Evolutionary conservation across 495 filamentous ascomycete genomes (phyloP).

Genomic region (Aspergillus heteromorphus): DNA sequence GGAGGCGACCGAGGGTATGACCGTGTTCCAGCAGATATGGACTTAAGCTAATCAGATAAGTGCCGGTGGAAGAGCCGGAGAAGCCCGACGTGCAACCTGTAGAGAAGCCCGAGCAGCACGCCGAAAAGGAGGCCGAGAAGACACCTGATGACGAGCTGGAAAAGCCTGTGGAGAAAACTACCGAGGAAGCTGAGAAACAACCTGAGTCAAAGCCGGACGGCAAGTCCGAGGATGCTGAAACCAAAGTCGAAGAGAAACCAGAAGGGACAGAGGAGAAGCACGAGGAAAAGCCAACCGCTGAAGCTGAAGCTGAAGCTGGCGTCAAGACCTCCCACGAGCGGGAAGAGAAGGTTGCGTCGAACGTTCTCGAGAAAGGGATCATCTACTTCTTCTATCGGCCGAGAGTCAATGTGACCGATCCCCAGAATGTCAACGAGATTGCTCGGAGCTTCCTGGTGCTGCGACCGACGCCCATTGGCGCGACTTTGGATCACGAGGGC

Average conservation of each 20-base stretch:
- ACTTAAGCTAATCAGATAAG: neutral
- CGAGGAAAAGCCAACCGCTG: neutral
- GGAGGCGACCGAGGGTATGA: neutral
- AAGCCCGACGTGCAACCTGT: neutral
- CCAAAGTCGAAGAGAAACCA: neutral
- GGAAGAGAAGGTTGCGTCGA: slow-evolving; percentile 59
- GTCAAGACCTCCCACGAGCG: slow-evolving; percentile 39
- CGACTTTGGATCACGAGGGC: slow-evolving; percentile 57
- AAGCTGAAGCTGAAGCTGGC: slow-evolving; percentile 15
- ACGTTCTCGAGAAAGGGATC: slow-evolving; percentile 82
- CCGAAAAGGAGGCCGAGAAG: slow-evolving; percentile 1
- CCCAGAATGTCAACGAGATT: slow-evolving; percentile 65
- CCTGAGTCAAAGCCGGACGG: slow-evolving; percentile 23
- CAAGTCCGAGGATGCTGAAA: slow-evolving; percentile 28
- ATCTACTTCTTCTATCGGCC: slow-evolving; percentile 91
- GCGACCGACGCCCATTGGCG: slow-evolving; percentile 65
- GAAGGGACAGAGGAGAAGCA: slow-evolving; percentile 2
- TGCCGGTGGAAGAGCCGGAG: neutral
- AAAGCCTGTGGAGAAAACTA: slow-evolving; percentile 27
- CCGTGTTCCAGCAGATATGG: neutral
- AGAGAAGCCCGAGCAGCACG: slow-evolving; percentile 1
- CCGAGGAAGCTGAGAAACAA: neutral
- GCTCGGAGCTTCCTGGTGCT: slow-evolving; percentile 79
- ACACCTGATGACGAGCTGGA: slow-evolving; percentile 2
- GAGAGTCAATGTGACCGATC: slow-evolving; percentile 67